Conservation (phyloP, 139 green algal species). For the Picochlorum costavermella region DNA sequence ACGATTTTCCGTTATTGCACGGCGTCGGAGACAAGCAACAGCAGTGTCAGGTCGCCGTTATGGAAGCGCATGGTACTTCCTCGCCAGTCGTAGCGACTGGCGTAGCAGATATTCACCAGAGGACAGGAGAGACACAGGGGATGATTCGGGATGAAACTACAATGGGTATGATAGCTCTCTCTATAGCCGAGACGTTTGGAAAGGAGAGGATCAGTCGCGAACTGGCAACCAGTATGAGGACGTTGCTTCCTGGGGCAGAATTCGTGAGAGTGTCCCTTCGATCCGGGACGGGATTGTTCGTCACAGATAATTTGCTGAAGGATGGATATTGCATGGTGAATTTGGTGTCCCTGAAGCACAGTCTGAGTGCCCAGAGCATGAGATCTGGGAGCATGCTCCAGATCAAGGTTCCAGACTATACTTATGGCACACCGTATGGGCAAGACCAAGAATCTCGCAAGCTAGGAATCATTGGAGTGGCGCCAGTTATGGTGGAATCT, state of each 20-base stretch:
- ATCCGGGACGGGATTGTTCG: conserved; percentile 18
- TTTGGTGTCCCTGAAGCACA: conserved; percentile 15
- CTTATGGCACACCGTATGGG: not conserved
- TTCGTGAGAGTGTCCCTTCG: conserved; percentile 19
- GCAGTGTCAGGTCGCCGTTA: too few species aligned
- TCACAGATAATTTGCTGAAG: conserved; percentile 17
- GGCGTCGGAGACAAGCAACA: too few species aligned
- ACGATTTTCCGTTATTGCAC: too few species aligned
- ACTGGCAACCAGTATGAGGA: not conserved
- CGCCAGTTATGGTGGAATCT: conserved; percentile 6
- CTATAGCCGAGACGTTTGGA: conserved; percentile 7
- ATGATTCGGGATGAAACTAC: not conserved
- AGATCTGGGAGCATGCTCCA: not conserved
- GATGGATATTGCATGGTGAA: conserved; percentile 2
- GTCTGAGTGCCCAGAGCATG: conserved; percentile 17
- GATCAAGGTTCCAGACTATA: not conserved
- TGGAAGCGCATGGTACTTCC: too few species aligned
- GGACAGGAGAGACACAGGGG: not conserved
- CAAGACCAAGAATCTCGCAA: not conserved
- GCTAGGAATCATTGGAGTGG: conserved; percentile 3
- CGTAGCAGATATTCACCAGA: not conserved
- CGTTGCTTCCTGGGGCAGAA: not conserved
- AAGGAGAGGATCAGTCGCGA: conserved; percentile 1
- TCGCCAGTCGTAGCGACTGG: too few species aligned
- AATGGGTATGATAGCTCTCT: not conserved